These are phyloP conservation scores for Ascochyta clinopodiicola DNA, from an alignment of 2,329 filamentous ascomycete species.

Conservation along the genomic window DNA sequence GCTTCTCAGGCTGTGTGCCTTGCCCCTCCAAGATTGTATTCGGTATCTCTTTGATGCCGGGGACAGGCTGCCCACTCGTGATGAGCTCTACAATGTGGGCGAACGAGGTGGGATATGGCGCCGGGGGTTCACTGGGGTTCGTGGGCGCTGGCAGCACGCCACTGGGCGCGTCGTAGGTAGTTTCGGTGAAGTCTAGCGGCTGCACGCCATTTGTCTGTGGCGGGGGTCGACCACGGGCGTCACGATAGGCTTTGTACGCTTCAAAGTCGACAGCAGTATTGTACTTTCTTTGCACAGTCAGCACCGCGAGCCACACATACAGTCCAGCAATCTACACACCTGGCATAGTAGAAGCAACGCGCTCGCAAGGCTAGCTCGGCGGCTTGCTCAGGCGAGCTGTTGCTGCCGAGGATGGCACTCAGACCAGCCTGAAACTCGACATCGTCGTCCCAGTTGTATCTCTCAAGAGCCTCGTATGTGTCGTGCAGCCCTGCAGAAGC, in stretches of 20 bases:
- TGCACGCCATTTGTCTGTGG: constrained; percentile 27
- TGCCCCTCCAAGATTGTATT: constrained; percentile 76
- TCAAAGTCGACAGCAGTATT: constrained; percentile 67
- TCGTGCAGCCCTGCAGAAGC: constrained; percentile 31
- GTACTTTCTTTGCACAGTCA: constrained; percentile 44
- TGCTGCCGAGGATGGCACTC: constrained; percentile 67
- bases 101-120: constrained; percentile 82
- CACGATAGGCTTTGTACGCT: constrained; percentile 70
- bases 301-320: not conserved
- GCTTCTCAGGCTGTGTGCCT: constrained; percentile 62
- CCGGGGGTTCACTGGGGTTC: constrained; percentile 51
- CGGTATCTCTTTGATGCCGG: constrained; percentile 86
- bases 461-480: constrained; percentile 67
- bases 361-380: constrained; percentile 68
- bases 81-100: constrained; percentile 86
- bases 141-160: constrained; percentile 35
- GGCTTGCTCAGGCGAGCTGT: constrained; percentile 61
- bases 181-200: constrained; percentile 10
- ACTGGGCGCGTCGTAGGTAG: constrained; percentile 15
- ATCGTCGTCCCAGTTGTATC: constrained; percentile 72
- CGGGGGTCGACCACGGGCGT: constrained; percentile 33
- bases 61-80: constrained; percentile 80
- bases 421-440: constrained; percentile 72
- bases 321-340: constrained; percentile 36
- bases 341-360: constrained; percentile 72